phyloP scores from a whole-genome alignment of 768 basidiomycete genomes.

The Daedaleopsis sinensis region DNA sequence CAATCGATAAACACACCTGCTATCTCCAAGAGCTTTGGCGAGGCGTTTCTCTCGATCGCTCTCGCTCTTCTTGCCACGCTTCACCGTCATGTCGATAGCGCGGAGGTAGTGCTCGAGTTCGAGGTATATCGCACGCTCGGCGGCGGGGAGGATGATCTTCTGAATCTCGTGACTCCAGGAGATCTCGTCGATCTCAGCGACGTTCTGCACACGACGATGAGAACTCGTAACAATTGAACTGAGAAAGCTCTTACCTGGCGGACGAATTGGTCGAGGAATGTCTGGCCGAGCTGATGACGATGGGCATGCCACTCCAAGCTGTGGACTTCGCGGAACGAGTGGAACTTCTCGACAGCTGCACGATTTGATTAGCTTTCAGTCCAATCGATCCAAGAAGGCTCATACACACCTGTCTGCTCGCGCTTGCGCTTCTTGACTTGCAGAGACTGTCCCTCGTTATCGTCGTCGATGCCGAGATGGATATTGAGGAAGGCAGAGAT shows the following conservation, averaged over 20 bases:
- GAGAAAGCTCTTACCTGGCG: constrained; percentile 62
- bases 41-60: constrained; percentile 91
- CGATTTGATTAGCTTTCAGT: constrained; percentile 9
- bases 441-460: constrained; percentile 68
- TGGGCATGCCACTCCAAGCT: constrained; percentile 92
- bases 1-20: constrained; percentile 53
- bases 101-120: constrained; percentile 93
- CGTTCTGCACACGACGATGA: constrained; percentile 56
- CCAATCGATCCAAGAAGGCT: background rate
- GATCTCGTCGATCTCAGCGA: constrained; percentile 97
- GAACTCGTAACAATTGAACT: constrained; percentile 4
- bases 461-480: constrained; percentile 92
- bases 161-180: constrained; percentile 69
- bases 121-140: constrained; percentile 92
- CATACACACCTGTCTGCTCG: constrained; percentile 75
- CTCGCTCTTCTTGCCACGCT: constrained; percentile 63
- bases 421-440: constrained; percentile 79
- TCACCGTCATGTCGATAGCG: constrained; percentile 83
- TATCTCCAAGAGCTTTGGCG: constrained; percentile 84
- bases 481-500: constrained; percentile 87
- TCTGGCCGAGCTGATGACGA: constrained; percentile 80
- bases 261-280: constrained; percentile 80
- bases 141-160: constrained; percentile 79
- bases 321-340: constrained; percentile 94
- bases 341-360: constrained; percentile 87